Evolutionary conservation across 768 basidiomycete species (phyloP).

Genomic region (Gymnopilus junonius): DNA sequence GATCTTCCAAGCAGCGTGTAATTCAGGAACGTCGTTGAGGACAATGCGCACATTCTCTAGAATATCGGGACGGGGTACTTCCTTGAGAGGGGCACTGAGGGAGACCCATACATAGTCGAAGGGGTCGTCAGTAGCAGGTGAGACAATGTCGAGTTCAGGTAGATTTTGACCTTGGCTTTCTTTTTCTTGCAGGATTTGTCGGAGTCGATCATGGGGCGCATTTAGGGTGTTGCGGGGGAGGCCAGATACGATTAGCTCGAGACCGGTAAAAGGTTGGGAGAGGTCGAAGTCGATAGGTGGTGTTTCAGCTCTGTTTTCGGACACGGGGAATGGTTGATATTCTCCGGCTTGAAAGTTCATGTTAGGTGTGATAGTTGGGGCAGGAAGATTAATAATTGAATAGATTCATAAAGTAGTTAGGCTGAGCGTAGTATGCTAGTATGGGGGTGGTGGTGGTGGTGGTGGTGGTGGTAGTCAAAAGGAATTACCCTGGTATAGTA

Average conservation of each 20-base stretch:
- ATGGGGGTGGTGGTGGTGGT: too few relatives aligned
- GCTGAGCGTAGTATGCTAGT: too few relatives aligned
- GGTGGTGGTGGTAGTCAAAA: too few relatives aligned
- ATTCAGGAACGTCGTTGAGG: too few relatives aligned
- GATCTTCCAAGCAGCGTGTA: too few relatives aligned
- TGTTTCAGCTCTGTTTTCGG: too few relatives aligned
- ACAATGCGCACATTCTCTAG: background rate
- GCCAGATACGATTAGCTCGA: constrained; percentile 1
- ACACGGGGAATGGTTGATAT: too few relatives aligned
- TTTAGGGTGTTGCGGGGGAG: background rate
- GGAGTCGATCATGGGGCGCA: background rate
- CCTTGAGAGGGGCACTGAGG: constrained; percentile 1
- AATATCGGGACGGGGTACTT: constrained; percentile 2
- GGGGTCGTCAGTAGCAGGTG: background rate
- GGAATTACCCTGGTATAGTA: too few relatives aligned
- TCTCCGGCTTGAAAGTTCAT: too few relatives aligned
- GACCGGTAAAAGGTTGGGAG: background rate
- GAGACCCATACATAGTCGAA: constrained; percentile 5
- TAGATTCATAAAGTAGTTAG: too few relatives aligned
- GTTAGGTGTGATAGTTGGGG: too few relatives aligned
- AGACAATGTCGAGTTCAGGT: background rate
- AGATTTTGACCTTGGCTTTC: background rate
- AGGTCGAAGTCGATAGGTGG: background rate
- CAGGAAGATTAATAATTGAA: too few relatives aligned
- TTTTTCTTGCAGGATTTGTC: background rate